phyloP scores from a whole-genome alignment of 2,329 filamentous ascomycete genomes.

The Hirsutella thompsonii region DNA sequence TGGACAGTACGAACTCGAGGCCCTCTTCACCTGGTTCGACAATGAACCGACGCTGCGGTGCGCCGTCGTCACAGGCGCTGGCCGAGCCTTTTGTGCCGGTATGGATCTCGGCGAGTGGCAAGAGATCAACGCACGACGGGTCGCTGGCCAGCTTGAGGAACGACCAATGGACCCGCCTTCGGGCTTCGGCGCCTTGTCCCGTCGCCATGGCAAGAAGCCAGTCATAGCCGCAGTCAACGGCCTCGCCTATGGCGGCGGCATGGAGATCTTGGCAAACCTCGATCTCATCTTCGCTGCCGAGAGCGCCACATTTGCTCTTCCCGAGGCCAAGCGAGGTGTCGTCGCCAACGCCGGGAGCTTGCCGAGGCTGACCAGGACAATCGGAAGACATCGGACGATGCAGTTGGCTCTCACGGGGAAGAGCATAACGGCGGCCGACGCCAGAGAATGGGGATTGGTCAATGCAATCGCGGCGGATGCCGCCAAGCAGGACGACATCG shows the following conservation, averaged over 20 bases:
- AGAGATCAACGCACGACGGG: neutral
- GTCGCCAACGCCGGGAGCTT: constrained; percentile 57
- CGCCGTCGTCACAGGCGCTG: constrained; percentile 48
- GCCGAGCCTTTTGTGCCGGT: constrained; percentile 54
- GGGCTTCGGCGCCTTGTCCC: constrained; percentile 49
- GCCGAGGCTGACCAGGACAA: constrained; percentile 47
- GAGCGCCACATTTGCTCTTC: constrained; percentile 49
- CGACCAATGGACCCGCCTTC: constrained; percentile 21
- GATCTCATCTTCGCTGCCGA: constrained; percentile 52
- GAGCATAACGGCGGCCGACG: constrained; percentile 41
- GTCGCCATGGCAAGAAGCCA: constrained; percentile 56
- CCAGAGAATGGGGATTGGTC: constrained; percentile 52
- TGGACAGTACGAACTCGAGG: constrained; percentile 34
- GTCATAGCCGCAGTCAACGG: constrained; percentile 65
- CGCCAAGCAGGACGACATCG: constrained; percentile 12
- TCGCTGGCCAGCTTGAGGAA: constrained; percentile 26
- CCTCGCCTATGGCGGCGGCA: constrained; percentile 57
- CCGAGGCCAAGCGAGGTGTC: constrained; percentile 58
- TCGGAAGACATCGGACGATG: constrained; percentile 52
- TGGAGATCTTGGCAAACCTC: constrained; percentile 60
- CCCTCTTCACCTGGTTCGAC: constrained; percentile 48
- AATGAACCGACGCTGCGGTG: constrained; percentile 45
- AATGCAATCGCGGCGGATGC: constrained; percentile 41
- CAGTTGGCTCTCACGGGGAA: constrained; percentile 55
- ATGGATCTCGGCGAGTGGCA: constrained; percentile 40